Evolutionary conservation across 2,329 filamentous ascomycete species (phyloP).

Genomic region (Diplodia intermedia): DNA sequence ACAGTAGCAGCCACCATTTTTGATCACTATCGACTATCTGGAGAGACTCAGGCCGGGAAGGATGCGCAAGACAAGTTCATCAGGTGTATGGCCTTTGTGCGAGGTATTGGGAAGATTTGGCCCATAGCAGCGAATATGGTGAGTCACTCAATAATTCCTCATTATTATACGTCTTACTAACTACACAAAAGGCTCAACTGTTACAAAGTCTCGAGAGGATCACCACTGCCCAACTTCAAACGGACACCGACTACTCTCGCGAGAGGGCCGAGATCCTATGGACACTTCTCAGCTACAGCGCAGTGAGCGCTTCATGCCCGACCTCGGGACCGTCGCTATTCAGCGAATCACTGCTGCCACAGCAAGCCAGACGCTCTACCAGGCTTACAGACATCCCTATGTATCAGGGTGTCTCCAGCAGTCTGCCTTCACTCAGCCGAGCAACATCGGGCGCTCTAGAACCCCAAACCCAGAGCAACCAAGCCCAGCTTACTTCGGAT

Average conservation of each 20-base stretch:
- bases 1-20: conserved; percentile 62
- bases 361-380: not conserved
- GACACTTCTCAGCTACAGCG: conserved; percentile 14
- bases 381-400: not conserved
- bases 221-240: conserved; percentile 2
- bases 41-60: conserved; percentile 46
- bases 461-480: not conserved
- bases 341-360: conserved; percentile 13
- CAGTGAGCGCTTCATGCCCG: conserved; percentile 12
- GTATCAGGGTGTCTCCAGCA: not conserved
- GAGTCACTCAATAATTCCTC: not conserved
- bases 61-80: conserved; percentile 54
- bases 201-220: conserved; percentile 11
- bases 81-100: conserved; percentile 55
- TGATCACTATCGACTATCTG: conserved; percentile 61
- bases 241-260: not conserved
- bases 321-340: not conserved
- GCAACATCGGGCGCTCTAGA: conserved; percentile 1
- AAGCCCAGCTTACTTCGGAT: conserved; percentile 3
- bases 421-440: not conserved
- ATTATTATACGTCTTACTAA: not conserved
- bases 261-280: conserved; percentile 8
- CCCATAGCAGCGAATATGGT: conserved; percentile 53
- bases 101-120: conserved; percentile 50
- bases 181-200: not conserved